Evolutionary conservation across 2,329 filamentous ascomycete genomes (phyloP), one percentile per base, ranked within the genome.

Genomic region (Xylaria sp.): DNA sequence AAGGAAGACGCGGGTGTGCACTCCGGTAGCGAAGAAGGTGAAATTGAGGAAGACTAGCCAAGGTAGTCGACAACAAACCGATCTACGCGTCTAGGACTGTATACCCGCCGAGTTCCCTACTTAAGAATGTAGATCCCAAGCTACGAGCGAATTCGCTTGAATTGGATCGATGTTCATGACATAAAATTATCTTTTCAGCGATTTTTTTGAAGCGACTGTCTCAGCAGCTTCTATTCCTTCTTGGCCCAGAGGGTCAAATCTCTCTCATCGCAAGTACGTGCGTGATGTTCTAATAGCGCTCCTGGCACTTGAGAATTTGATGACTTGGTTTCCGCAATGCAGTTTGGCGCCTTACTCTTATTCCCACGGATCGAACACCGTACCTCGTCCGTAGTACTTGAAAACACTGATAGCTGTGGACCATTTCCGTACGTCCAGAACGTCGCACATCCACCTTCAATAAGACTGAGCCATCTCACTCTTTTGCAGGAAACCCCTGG

Each of bases 11-110:
- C 85, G 54, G 87, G 85, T 63, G 84, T 94, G 63, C 90, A 92
- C 75, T 95, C 92, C 66, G 96, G 96, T 60, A 97, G 94, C 76
- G 96, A 99, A 81, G 96, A 99, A 80, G 96, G 96, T 59, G 96
- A 99, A 82, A 98, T 99, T 74, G 96, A 97, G 80, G 94, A 98
- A 83, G 87, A 89, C 73, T 88, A 82, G 76, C 51, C 31, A 33
- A n/a, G 22, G 31, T 66, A 56, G 36, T 31, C 51, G 22, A 57
- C 53, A 33, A 57, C 39, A 67, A 11, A 33, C 17, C 61, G 55
- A 58, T 63, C 22, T 66, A 56, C 59, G 50, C 57, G 62, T 66
- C 44, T 33, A 61, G 51, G 61, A 44, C 50, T 53, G 31, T 59
- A 54, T 61, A 42, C 29, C 61, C 42, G 47, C 36, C 59, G 60